Evolutionary conservation across 208 protist species (phyloP), one percentile per base, ranked within the genome.

Genomic region (Kentomonas sorsogonicus): DNA sequence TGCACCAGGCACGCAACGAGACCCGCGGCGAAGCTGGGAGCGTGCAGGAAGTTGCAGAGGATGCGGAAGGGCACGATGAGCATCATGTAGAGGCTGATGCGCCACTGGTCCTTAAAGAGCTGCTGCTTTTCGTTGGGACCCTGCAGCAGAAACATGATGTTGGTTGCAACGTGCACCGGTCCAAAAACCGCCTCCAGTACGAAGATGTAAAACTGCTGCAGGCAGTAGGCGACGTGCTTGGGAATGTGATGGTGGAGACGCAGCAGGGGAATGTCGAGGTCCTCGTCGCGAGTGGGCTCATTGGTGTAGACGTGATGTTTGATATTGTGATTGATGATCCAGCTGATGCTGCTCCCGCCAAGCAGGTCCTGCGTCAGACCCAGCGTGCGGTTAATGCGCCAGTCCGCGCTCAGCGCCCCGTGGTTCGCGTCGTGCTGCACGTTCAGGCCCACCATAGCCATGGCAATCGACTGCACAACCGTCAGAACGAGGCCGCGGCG

Each of bases 361-460:
- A 86, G 60, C 20, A 85, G 53, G 51, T 91, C 83, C 54, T 91
- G 83, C 1, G 72, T 67, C 30, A 87, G 63, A 0, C 83, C 83
- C 44, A 91, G 53, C 20, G 75, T 34, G 27, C 74, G 73, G 63
- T 91, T 91, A 18, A 91, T 33, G 39, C 61, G 64, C 68, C 77
- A 77, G 66, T 85, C 62, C 18, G 41, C 44, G 63, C 71, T 83
- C 27, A 83, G 33, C 2, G 83, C 79, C 10, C 83, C 83, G 69
- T 91, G 83, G 68, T 91, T 91, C 30, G 79, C 83, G 62, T 91
- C 83, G 63, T 91, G 83, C 53, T 91, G 83, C 26, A 91, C 79
- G 63, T 91, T 91, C 10, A 91, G 67, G 1, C 79, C 83, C n/a
- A 91, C 67, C 74, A 86, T 80, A 15, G 83, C 83, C 79, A 87